Conservation (phyloP, 2,329 filamentous ascomycete species). For the Fusarium solani-melongenae region DNA sequence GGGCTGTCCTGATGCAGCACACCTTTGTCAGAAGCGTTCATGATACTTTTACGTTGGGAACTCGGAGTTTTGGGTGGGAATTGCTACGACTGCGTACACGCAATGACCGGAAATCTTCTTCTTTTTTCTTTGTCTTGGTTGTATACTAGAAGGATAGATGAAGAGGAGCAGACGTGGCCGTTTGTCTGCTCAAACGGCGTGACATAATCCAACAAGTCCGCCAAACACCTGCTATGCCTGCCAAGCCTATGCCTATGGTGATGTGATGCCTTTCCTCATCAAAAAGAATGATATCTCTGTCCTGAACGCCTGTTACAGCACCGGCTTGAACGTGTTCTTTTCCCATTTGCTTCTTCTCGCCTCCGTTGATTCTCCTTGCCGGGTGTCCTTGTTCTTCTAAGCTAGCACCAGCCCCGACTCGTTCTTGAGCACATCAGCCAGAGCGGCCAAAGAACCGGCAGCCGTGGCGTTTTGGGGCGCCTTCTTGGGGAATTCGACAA, state of each 20-base stretch:
- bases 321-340: conserved; percentile 5
- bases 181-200: conserved; percentile 19
- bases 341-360: neutral
- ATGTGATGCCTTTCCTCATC: conserved; percentile 4
- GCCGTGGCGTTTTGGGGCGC: conserved; percentile 60
- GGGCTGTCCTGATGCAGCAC: neutral
- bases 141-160: conserved; percentile 43
- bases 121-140: conserved; percentile 29
- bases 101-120: conserved; percentile 20
- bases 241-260: conserved; percentile 6
- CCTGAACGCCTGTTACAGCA: conserved; percentile 28
- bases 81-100: conserved; percentile 12
- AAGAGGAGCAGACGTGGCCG: conserved; percentile 22
- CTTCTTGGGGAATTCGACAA: conserved; percentile 77
- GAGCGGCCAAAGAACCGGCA: conserved; percentile 62
- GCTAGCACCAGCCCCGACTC: conserved; percentile 61
- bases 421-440: conserved; percentile 64
- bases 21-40: conserved; percentile 19
- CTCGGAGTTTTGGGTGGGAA: conserved; percentile 37
- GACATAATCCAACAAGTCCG: conserved; percentile 38
- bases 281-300: conserved; percentile 3
- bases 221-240: conserved; percentile 32
- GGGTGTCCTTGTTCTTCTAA: conserved; percentile 34
- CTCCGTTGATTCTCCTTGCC: neutral
- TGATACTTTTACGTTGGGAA: conserved; percentile 18